Base-by-base conservation (phyloP, 148 eudicot genomes). In the Nyssa sinensis region DNA sequence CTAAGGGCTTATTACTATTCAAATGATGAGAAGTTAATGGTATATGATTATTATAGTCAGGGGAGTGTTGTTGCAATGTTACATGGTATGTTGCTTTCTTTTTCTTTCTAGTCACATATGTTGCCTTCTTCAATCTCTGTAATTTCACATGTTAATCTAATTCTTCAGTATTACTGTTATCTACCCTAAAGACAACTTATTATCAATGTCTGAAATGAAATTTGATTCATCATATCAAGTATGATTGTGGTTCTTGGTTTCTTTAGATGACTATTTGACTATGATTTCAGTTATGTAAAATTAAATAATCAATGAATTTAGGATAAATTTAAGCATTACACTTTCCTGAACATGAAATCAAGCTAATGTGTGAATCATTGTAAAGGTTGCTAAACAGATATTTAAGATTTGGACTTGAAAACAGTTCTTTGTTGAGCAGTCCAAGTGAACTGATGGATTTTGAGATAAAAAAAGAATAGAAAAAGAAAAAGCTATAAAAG, bases 1-100 rank as follows among this genome's bases (percentile, higher is more conserved):
- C 88, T 95, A 28, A 80, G 97, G 81, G 98, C 98, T 39, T 95
- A 90, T 84, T 95, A 90, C 69, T 90, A 92, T 76, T 90, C 97
- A 4, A 95, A 90, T 70, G 98, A 95, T 72, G 98, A 95, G 85
- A 95, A 95, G 81, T 88, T 95, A 27, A 82, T 90, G 86, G 98
- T 95, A 0, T 86, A 84, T 74, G 98, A 95, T 78, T 86, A 82
- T 37, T 86, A 85, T 82, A 76, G 79, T 66, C 86, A 74, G 28
- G 98, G 98, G 31, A 95, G 98, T 57, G 81, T 90, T 72, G 86
- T 92, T 41, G 78, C 90, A 16, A 75, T 92, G 85, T 79, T 95
- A 71, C 98, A 95, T 69, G 89, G 98, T 95, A 92, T 67, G 92
- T 55, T 59, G 8, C 35, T 70, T 67, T 64, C 34, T 55, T 55